Evolutionary conservation across 495 filamentous ascomycete genomes (phyloP), one percentile per base, ranked within the genome.

Genomic region (Penicillium daleae): DNA sequence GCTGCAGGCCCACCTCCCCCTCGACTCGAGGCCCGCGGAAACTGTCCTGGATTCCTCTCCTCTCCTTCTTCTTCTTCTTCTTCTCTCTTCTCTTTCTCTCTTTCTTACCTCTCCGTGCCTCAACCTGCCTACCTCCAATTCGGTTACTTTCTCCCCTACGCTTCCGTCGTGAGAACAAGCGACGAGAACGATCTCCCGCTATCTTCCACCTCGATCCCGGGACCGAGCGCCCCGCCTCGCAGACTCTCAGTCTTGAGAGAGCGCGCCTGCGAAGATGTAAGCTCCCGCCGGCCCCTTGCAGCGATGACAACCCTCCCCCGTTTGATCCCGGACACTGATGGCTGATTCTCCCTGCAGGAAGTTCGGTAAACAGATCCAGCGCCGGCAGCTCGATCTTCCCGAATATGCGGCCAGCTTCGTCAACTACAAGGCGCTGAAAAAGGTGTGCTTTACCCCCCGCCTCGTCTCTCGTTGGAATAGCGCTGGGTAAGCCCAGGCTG

Each of bases 321-420:
- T 52, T 52, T 21, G 7, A 13, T 6, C 12, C 9, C 13, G 6
- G 15, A 3, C 27, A 7, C 22, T 50, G 24, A 17, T 27, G 13
- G 13, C 60, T 61, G 50, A 60, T 42, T 35, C 29, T 7, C 22
- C 35, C 32, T 59, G 66, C 61, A 99, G 95, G 95, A 98, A 99
- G 86, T 99, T 98, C 82, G 95, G 95, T 75, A 99, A 99, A 84
- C 90, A 97, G 69, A 95, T 98, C 65, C 96, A 97, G 81, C 97
- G 95, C 83, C 89, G 93, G 75, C 94, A 98, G 82, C 92, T 99
- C 68, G 95, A 99, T 77, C 91, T 99, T 35, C 95, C 95, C 37
- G 95, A 99, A 84, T 99, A 99, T 89, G 95, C 94, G 51, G 92
- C 94, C 54, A 97, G 92, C 78, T 98, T 99, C 74, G 93, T 98